Conservation (phyloP, 306 rosid genomes). For the Pachyrhizus erosus region DNA sequence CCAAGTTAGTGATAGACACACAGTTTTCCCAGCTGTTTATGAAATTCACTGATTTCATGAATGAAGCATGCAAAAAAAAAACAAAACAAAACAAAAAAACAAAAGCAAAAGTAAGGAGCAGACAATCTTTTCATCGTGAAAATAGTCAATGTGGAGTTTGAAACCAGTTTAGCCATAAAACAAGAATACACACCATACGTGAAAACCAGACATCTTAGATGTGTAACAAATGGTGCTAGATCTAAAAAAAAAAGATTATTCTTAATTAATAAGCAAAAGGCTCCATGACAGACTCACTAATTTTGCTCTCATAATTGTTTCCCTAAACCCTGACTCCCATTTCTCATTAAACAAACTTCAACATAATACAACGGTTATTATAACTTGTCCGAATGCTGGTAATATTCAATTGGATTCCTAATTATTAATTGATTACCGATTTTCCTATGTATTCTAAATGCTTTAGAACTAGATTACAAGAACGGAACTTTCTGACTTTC, state of each 20-base stretch:
- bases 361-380: conserved; percentile 30
- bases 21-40: background rate
- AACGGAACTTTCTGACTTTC: conserved; percentile 23
- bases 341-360: conserved; percentile 17
- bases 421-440: conserved; percentile 1
- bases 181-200: background rate
- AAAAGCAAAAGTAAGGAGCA: background rate
- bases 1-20: background rate
- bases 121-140: conserved; percentile 11
- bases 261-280: conserved; percentile 4
- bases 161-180: background rate
- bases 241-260: conserved; percentile 17
- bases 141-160: background rate
- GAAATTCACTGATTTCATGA: background rate
- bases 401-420: conserved; percentile 10
- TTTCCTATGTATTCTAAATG: background rate
- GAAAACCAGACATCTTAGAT: background rate
- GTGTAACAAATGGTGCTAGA: background rate
- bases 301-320: conserved; percentile 27
- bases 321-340: background rate
- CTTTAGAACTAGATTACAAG: conserved; percentile 40
- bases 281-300: conserved; percentile 4
- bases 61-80: background rate
- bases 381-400: conserved; percentile 13
- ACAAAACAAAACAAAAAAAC: too few species aligned